Conservation (phyloP, 129 eudicot species). For the Arctium minus region DNA sequence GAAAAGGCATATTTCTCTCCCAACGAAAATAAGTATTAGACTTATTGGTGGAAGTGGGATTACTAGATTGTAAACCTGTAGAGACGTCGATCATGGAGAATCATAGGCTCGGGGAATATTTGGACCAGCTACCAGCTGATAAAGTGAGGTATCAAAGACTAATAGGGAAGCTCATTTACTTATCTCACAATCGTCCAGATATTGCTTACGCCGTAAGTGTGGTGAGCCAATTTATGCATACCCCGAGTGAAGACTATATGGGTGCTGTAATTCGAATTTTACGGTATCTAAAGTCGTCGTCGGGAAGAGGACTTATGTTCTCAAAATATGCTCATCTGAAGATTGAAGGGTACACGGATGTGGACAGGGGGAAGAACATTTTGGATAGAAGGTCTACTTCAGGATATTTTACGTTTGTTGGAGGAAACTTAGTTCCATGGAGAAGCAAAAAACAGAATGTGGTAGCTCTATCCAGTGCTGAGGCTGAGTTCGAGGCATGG, state of each 20-base stretch:
- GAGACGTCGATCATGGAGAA: neutral
- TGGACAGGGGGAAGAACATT: too few relatives aligned
- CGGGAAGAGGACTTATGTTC: too few relatives aligned
- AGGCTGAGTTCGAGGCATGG: too few relatives aligned
- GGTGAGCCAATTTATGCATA: neutral
- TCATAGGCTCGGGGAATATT: neutral
- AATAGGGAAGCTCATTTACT: neutral
- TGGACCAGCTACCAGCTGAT: neutral
- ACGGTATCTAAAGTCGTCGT: too few relatives aligned
- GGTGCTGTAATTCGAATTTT: neutral
- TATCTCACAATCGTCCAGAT: neutral
- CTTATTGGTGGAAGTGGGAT: neutral
- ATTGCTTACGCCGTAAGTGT: neutral
- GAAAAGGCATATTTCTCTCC: neutral
- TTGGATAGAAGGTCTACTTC: too few relatives aligned
- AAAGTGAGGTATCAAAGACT: neutral
- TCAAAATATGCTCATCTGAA: too few relatives aligned
- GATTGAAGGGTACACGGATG: too few relatives aligned
- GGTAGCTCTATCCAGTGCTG: too few relatives aligned
- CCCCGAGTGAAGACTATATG: neutral
- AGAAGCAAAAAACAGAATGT: too few relatives aligned
- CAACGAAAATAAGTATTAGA: neutral
- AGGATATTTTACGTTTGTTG: too few relatives aligned
- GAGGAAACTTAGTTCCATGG: too few relatives aligned
- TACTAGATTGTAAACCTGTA: slow-evolving; percentile 4